Base-by-base conservation (phyloP, 2,329 filamentous ascomycete species). In the Herpomyces periplanetae region DNA sequence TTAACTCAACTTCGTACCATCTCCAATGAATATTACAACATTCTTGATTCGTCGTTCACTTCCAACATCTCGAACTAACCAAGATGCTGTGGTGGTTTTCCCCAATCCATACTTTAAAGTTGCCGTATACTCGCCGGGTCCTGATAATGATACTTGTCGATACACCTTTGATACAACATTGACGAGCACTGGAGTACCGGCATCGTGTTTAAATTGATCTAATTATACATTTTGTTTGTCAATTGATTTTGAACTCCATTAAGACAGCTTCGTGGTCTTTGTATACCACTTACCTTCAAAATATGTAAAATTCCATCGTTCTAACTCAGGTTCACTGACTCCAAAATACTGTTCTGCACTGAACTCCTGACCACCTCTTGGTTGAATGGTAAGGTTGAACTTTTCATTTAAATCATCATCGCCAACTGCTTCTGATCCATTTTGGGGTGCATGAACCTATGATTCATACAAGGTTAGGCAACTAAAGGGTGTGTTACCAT, bases 231-330 rank as follows among this genome's bases (percentile, higher is more conserved):
- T n/a, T n/a, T n/a, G n/a, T n/a, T n/a, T n/a, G n/a, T n/a, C n/a
- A n/a, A n/a, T n/a, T n/a, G n/a, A n/a, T n/a, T n/a, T n/a, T n/a
- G n/a, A n/a, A n/a, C n/a, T n/a, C n/a, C n/a, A n/a, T n/a, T n/a
- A n/a, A n/a, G n/a, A n/a, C n/a, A n/a, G n/a, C n/a, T n/a, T n/a
- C n/a, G n/a, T n/a, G n/a, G n/a, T n/a, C n/a, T n/a, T n/a, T n/a
- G n/a, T n/a, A n/a, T n/a, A n/a, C n/a, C 13, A 25, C 37, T 22
- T 31, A 47, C 43, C 62, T 42, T 75, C 68, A 31, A 52, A 75
- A 62, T 63, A 80, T n/a, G 47, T 48, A 33, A 80, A 80, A 27
- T 57, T 51, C 68, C 68, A 84, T 26, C 46, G 58, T 45, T 84
- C 68, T 8, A 80, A 40, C 34, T 53, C 39, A 9, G 66, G 60